phyloP scores from a whole-genome alignment of 768 basidiomycete genomes.

The Serpula lacrymans region DNA sequence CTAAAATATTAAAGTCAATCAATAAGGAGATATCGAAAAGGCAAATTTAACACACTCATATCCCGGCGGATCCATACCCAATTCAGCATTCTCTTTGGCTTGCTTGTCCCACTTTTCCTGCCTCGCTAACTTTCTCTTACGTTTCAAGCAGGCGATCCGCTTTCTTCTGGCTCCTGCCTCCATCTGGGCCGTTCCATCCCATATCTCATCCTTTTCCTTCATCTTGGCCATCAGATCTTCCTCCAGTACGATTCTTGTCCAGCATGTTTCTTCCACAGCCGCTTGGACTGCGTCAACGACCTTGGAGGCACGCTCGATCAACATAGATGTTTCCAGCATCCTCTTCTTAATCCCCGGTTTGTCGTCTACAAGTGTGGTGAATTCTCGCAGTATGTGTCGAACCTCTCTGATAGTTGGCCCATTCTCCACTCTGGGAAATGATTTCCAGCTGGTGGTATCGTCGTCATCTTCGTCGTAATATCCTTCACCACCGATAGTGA shows the following conservation, averaged over 20 bases:
- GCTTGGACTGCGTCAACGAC: slow-evolving; percentile 13
- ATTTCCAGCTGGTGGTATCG: neutral
- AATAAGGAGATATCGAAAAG: too few relatives aligned
- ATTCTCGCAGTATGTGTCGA: slow-evolving; percentile 24
- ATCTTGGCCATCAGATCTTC: slow-evolving; percentile 20
- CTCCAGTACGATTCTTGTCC: slow-evolving; percentile 25
- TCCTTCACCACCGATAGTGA: too few relatives aligned
- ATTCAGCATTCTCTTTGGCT: slow-evolving; percentile 11
- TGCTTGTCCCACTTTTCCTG: slow-evolving; percentile 16
- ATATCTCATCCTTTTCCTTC: slow-evolving; percentile 28
- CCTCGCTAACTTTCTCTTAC: slow-evolving; percentile 15
- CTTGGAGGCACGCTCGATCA: slow-evolving; percentile 15
- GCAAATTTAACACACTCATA: too few relatives aligned
- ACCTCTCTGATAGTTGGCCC: slow-evolving; percentile 21
- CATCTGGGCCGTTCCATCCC: slow-evolving; percentile 28
- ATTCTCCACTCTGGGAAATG: slow-evolving; percentile 7
- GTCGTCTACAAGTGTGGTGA: slow-evolving; percentile 19
- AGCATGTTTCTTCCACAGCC: slow-evolving; percentile 15
- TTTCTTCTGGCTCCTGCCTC: slow-evolving; percentile 17
- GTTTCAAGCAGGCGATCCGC: slow-evolving; percentile 21
- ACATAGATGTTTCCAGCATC: slow-evolving; percentile 15
- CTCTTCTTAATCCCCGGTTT: slow-evolving; percentile 16
- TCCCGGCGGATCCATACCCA: too few relatives aligned
- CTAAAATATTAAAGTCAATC: too few relatives aligned
- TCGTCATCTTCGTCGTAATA: neutral